Conservation (phyloP, 1,284 basidiomycete species). For the Ganoderma sinense region DNA sequence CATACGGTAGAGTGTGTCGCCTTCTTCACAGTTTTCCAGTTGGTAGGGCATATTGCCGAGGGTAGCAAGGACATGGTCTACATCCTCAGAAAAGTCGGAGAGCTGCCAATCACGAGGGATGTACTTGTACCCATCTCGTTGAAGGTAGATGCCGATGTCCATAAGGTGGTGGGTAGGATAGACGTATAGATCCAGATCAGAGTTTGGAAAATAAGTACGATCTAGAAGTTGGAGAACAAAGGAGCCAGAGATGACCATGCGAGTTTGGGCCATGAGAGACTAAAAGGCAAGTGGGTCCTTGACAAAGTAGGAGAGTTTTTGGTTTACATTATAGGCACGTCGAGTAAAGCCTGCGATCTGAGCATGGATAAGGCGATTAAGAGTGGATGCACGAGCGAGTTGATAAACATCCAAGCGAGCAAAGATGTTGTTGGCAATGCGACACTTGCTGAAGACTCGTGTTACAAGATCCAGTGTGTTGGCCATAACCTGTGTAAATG, state of each 20-base stretch:
- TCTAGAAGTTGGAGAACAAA: conserved; percentile 49
- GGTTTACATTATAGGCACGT: conserved; percentile 31
- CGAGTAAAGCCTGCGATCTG: conserved; percentile 21
- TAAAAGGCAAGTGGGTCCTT: conserved; percentile 38
- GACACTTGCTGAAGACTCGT: conserved; percentile 17
- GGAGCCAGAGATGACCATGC: conserved; percentile 49
- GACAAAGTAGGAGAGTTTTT: conserved; percentile 40
- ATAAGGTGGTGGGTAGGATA: conserved; percentile 28
- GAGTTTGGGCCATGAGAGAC: conserved; percentile 39
- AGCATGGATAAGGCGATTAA: too few species aligned
- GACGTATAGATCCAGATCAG: conserved; percentile 49
- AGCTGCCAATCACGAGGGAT: too few species aligned
- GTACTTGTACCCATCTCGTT: too few species aligned
- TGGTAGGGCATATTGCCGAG: too few species aligned
- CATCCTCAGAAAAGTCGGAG: too few species aligned
- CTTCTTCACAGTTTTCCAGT: too few species aligned
- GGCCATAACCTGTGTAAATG: too few species aligned
- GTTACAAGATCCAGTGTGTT: too few species aligned
- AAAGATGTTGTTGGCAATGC: conserved; percentile 35
- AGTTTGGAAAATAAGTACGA: conserved; percentile 38
- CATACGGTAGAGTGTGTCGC: too few species aligned
- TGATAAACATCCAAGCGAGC: too few species aligned
- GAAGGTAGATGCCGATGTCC: too few species aligned
- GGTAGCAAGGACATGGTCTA: too few species aligned
- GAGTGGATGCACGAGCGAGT: neutral